Percentiles rank a stretch among this genome's conserved stretches.
These are phyloP conservation scores for Phycomyces blakesleeanus DNA, from an alignment of 192 early-diverging fungal genomes.

Conservation along the genomic window DNA sequence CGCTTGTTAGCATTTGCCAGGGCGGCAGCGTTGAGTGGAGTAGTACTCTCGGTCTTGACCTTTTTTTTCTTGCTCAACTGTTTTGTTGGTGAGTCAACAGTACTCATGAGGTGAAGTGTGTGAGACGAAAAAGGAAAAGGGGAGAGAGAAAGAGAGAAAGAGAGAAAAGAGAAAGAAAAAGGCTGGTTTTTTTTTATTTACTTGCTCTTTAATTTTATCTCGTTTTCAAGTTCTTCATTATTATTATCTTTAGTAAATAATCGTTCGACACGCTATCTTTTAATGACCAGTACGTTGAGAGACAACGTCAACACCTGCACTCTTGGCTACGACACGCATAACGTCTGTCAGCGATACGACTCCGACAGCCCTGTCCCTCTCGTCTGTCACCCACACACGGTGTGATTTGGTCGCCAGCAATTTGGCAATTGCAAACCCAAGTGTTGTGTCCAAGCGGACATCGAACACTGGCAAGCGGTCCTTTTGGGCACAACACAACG, in stretches of 20 bases:
- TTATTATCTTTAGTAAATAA: too few species aligned
- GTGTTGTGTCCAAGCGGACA: constrained; percentile 63
- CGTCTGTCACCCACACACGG: constrained; percentile 74
- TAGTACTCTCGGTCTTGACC: constrained; percentile 1
- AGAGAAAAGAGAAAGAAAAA: too few species aligned
- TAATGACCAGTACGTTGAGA: too few species aligned
- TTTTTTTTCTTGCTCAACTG: constrained; percentile 5
- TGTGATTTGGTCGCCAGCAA: constrained; percentile 78
- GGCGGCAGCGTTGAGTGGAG: constrained; percentile 7
- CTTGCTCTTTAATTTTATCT: too few species aligned
- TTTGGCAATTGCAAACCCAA: constrained; percentile 71
- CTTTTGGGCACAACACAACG: constrained; percentile 17
- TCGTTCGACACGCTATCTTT: too few species aligned
- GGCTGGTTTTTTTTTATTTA: too few species aligned
- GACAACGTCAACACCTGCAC: too few species aligned
- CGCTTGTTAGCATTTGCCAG: not conserved
- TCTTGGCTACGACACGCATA: constrained; percentile 39
- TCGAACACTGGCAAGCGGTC: constrained; percentile 74
- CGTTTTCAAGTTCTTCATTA: too few species aligned
- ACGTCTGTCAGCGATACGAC: constrained; percentile 82
- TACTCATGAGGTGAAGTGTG: too few species aligned
- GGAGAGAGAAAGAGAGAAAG: too few species aligned
- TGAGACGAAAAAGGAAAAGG: too few species aligned
- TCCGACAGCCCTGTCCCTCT: constrained; percentile 52
- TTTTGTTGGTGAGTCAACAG: constrained; percentile 1